Percentiles rank a stretch among this genome's conserved stretches.
Evolutionary conservation across 805 yeast species (phyloP).

Genomic region (Starmerella gropengiesseri): DNA sequence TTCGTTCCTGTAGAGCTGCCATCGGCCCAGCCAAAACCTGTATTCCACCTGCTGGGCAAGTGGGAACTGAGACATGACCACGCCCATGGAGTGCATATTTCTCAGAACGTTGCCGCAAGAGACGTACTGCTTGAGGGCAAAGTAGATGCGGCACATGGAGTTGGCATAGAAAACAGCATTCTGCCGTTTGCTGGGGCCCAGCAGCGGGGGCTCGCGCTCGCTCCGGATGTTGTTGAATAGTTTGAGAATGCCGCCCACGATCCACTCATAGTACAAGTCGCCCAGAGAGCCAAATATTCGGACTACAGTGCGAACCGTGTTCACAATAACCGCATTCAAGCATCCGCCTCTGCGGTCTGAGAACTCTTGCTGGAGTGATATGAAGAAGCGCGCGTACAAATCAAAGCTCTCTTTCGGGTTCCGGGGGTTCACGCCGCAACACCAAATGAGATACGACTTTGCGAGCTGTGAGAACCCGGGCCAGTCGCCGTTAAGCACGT

Average conservation of each 20-base stretch:
- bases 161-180: slow-evolving; percentile 45
- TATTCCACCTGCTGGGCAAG: slow-evolving; percentile 25
- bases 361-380: slow-evolving; percentile 34
- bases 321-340: slow-evolving; percentile 17
- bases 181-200: slow-evolving; percentile 33
- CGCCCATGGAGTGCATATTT: slow-evolving; percentile 47
- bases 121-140: slow-evolving; percentile 34
- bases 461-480: slow-evolving; percentile 41
- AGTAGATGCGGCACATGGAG: slow-evolving; percentile 46
- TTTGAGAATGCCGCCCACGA: slow-evolving; percentile 45
- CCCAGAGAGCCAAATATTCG: slow-evolving; percentile 9
- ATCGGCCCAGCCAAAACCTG: slow-evolving; percentile 32
- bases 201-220: slow-evolving; percentile 29
- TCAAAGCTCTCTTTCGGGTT: slow-evolving; percentile 42
- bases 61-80: slow-evolving; percentile 14
- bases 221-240: slow-evolving; percentile 53
- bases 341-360: slow-evolving; percentile 28
- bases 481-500: slow-evolving; percentile 32
- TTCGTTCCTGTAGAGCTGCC: slow-evolving; percentile 15
- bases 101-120: slow-evolving; percentile 61
- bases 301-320: slow-evolving; percentile 7
- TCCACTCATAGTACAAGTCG: slow-evolving; percentile 29
- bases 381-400: slow-evolving; percentile 38
- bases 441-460: slow-evolving; percentile 37
- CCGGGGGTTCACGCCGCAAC: slow-evolving; percentile 45